These are phyloP conservation scores for Erigeron canadensis DNA, from an alignment of 129 eudicot genomes.

Conservation along the genomic window DNA sequence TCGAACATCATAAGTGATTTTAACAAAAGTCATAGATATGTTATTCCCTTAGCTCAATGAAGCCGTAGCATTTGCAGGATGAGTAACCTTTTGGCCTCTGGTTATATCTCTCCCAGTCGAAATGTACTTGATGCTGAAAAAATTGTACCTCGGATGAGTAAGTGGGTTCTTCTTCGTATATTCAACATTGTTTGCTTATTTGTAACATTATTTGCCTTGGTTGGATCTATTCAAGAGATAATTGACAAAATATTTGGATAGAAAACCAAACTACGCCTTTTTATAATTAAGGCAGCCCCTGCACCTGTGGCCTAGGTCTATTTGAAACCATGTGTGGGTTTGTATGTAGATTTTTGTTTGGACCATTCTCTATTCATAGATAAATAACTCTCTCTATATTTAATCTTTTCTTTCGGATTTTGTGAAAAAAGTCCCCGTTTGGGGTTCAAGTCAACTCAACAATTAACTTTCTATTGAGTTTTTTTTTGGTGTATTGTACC, in stretches of 20 bases:
- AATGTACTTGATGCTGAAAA: slow-evolving; percentile 44
- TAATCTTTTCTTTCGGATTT: too few relatives aligned
- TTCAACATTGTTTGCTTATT: slow-evolving; percentile 39
- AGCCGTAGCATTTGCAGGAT: slow-evolving; percentile 58
- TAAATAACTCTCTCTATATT: too few relatives aligned
- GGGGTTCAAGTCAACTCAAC: too few relatives aligned
- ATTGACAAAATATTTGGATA: slow-evolving; percentile 47
- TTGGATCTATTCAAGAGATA: slow-evolving; percentile 57
- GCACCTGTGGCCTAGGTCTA: too few relatives aligned
- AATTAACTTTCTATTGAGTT: too few relatives aligned
- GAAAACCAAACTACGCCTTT: not conserved
- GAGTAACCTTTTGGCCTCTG: slow-evolving; percentile 66
- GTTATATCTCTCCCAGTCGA: slow-evolving; percentile 55
- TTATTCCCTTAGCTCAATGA: slow-evolving; percentile 61
- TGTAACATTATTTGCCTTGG: slow-evolving; percentile 43
- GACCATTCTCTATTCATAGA: too few relatives aligned
- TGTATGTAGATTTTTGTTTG: too few relatives aligned
- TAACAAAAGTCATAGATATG: slow-evolving; percentile 41
- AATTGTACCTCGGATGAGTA: slow-evolving; percentile 39
- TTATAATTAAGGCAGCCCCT: too few relatives aligned
- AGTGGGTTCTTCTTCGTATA: slow-evolving; percentile 49
- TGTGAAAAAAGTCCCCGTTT: too few relatives aligned
- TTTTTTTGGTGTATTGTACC: too few relatives aligned
- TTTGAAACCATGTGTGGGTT: too few relatives aligned
- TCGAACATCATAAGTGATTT: slow-evolving; percentile 47